These are phyloP conservation scores for Ceratobasidium sp. DNA, from an alignment of 1,284 basidiomycete species.

Conservation along the genomic window DNA sequence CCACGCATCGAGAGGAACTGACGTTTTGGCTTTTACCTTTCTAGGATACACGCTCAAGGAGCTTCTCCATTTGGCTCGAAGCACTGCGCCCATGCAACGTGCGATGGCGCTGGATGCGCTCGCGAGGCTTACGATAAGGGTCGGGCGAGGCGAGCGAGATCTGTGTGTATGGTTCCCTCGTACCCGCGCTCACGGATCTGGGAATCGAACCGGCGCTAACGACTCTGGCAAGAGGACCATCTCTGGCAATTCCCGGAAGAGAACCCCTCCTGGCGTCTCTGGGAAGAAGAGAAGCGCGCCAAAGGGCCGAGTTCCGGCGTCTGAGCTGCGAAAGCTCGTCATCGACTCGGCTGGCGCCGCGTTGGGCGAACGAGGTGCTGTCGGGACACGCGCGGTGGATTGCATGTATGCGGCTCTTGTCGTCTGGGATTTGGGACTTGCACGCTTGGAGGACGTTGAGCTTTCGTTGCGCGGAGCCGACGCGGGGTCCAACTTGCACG, in stretches of 20 bases:
- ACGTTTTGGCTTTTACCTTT: conserved; percentile 17
- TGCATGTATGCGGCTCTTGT: conserved; percentile 55
- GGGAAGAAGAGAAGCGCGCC: background rate
- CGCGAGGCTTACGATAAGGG: conserved; percentile 67
- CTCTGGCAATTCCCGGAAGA: background rate
- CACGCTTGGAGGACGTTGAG: conserved; percentile 69
- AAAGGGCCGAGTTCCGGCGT: conserved; percentile 48
- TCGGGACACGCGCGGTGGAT: conserved; percentile 76
- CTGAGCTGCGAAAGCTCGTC: conserved; percentile 68
- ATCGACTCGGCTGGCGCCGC: conserved; percentile 75
- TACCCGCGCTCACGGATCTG: background rate
- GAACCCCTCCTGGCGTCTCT: background rate
- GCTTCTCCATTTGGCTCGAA: conserved; percentile 84
- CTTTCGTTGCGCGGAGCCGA: conserved; percentile 52
- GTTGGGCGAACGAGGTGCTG: conserved; percentile 73
- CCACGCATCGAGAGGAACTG: background rate
- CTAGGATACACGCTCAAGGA: conserved; percentile 89
- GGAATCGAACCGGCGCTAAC: background rate
- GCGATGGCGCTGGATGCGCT: conserved; percentile 86
- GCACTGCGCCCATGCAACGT: conserved; percentile 87
- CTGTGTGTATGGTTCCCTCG: conserved; percentile 35
- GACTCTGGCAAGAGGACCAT: background rate
- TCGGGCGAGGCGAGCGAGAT: conserved; percentile 54
- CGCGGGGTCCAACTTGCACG: conserved; percentile 19
- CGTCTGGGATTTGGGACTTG: conserved; percentile 78